Evolutionary conservation across 371 early-diverging fungal genomes (phyloP), one percentile per base, ranked within the genome.

Genomic region (Mucor mucedo): DNA sequence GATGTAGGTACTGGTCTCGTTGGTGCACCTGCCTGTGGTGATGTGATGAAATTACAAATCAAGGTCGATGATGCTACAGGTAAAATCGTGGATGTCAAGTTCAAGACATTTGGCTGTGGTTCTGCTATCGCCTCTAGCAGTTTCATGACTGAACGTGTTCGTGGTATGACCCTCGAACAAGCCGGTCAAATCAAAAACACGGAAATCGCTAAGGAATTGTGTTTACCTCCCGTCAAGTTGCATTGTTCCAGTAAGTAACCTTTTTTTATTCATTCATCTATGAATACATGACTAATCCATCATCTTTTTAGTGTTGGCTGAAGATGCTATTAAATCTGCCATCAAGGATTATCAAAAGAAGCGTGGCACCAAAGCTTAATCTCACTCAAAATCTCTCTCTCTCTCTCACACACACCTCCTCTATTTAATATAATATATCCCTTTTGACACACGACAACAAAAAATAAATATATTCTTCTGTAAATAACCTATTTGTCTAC

Each of bases 31-130:
- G 99, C 99, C 9, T 99, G 99, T 80, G 99, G 99, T 62, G 99
- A 99, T 84, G 99, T 99, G 33, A 97, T 99, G 97, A 95, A 98
- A 70, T 87, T 99, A 41, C 99, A 99, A 76, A 98, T 99, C 75
- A 88, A 92, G 75, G 99, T 99, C 3, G 93, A 98, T 68, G 92
- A 93, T 39, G 86, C 78, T 8, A 87, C 87, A 40, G 95, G 95
- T 56, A 89, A 91, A 69, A 99, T 99, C 68, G 86, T 88, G 55
- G 99, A 99, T 72, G 98, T 96, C 65, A 95, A 94, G 78, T 99
- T 99, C 85, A 99, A 98, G 83, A 99, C 99, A 1, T 99, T 98
- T 84, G 99, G 99, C n/a, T 99, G 99, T 71, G 99, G 99, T 54
- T 93, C 94, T 32, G 99, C 99, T 49, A 99, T 99, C 68, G 99